These are phyloP conservation scores for Chaetomium fimeti DNA, from an alignment of 495 filamentous ascomycete species.

Conservation along the genomic window DNA sequence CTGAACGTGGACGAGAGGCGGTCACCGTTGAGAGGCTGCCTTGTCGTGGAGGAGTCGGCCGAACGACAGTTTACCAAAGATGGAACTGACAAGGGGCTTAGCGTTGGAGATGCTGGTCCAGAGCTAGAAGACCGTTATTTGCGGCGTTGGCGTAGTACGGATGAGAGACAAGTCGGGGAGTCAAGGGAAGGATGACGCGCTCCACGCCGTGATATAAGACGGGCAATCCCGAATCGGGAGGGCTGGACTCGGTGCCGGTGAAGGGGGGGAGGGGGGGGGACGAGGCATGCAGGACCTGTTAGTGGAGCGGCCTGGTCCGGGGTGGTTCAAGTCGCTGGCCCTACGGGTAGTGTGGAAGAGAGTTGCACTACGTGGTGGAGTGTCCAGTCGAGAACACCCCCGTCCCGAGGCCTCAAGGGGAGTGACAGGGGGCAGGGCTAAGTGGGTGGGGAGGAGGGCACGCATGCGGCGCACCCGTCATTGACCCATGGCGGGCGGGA, in stretches of 20 bases:
- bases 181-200: constrained; percentile 24
- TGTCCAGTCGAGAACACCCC: background rate
- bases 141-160: constrained; percentile 23
- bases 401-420: background rate
- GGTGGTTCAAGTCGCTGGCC: constrained; percentile 20
- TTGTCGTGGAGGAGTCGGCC: background rate
- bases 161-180: constrained; percentile 18
- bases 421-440: constrained; percentile 18
- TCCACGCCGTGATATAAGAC: constrained; percentile 33
- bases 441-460: constrained; percentile 16
- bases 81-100: constrained; percentile 29
- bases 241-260: constrained; percentile 20
- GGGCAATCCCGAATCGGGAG: constrained; percentile 29
- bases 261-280: background rate
- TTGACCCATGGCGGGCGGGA: constrained; percentile 22
- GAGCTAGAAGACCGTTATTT: constrained; percentile 15
- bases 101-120: constrained; percentile 22
- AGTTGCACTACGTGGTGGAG: constrained; percentile 6
- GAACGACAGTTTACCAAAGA: constrained; percentile 19
- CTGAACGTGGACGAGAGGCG: constrained; percentile 5
- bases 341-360: constrained; percentile 14
- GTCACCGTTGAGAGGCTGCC: constrained; percentile 10
- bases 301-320: constrained; percentile 19
- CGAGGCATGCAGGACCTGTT: constrained; percentile 14
- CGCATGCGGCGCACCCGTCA: constrained; percentile 23